Evolutionary conservation across 768 basidiomycete genomes (phyloP).

Genomic region (Tricholoma sp.): DNA sequence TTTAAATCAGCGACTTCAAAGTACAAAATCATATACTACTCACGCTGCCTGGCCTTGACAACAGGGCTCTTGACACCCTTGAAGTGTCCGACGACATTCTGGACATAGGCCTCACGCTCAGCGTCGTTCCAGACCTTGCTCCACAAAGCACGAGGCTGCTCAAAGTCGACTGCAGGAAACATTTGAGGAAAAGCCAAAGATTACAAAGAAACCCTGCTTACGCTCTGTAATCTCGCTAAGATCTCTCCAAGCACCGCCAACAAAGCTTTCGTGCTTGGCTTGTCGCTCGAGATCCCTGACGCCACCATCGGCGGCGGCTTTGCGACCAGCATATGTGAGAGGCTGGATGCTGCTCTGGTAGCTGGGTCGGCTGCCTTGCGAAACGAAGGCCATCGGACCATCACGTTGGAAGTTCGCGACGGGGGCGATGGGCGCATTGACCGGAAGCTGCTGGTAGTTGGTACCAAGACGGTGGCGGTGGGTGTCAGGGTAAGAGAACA

Average conservation of each 20-base stretch:
- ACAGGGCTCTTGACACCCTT: conserved; percentile 52
- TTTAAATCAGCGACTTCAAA: not conserved
- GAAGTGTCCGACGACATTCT: conserved; percentile 65
- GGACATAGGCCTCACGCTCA: conserved; percentile 55
- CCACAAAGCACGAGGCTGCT: conserved; percentile 75
- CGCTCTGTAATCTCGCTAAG: conserved; percentile 76
- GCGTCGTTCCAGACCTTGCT: conserved; percentile 60
- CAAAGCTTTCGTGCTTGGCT: conserved; percentile 67
- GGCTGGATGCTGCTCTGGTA: conserved; percentile 79
- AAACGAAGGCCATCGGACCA: conserved; percentile 61
- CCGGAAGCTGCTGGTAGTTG: conserved; percentile 84
- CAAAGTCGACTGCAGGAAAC: conserved; percentile 62
- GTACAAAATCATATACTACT: conserved; percentile 21
- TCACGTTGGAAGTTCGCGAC: conserved; percentile 93
- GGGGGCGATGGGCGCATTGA: conserved; percentile 73
- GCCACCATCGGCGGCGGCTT: conserved; percentile 38
- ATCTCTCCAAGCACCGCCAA: conserved; percentile 65
- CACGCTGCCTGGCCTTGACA: conserved; percentile 64
- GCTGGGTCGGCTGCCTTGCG: conserved; percentile 83
- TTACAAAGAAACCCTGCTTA: conserved; percentile 29
- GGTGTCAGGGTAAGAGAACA: conserved; percentile 93
- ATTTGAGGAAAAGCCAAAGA: not conserved
- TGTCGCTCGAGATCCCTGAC: conserved; percentile 35
- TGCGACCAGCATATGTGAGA: conserved; percentile 53
- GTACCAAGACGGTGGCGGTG: conserved; percentile 78